A percentile compares a stretch with the other conserved stretches of the same genome.
Conservation (phyloP, 2,329 filamentous ascomycete species). For the Calonectria hawksworthii region DNA sequence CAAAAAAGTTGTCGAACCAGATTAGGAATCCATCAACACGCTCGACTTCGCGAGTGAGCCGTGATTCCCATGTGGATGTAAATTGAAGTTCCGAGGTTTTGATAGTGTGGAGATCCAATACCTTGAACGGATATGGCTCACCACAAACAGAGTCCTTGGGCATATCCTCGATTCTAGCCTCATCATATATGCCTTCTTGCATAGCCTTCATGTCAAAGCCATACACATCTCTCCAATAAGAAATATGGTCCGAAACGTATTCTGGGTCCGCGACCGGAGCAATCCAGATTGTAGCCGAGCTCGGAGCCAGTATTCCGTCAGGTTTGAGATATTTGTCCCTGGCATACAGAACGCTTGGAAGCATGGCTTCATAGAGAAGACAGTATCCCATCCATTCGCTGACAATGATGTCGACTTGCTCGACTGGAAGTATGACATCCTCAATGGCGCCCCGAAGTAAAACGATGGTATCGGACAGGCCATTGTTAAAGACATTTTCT, state of each 20-base stretch:
- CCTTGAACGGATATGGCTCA: conserved; percentile 75
- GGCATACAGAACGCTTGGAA: conserved; percentile 91
- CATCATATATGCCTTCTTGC: conserved; percentile 85
- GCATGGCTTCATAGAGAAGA: conserved; percentile 94
- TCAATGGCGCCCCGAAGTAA: conserved; percentile 90
- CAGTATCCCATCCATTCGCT: conserved; percentile 99
- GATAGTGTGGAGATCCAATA: conserved; percentile 82
- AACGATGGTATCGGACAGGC: conserved; percentile 79
- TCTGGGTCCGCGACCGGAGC: conserved; percentile 85
- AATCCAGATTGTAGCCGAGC: conserved; percentile 85
- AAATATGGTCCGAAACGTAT: conserved; percentile 81
- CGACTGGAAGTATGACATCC: conserved; percentile 83
- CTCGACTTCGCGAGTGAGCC: conserved; percentile 73
- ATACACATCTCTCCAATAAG: conserved; percentile 94
- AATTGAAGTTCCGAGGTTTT: conserved; percentile 82
- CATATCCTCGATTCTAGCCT: conserved; percentile 83
- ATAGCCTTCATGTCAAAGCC: conserved; percentile 96
- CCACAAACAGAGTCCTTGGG: conserved; percentile 72
- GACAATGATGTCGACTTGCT: conserved; percentile 92
- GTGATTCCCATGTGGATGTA: conserved; percentile 75
- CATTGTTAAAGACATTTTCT: conserved; percentile 87
- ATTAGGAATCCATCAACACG: conserved; percentile 88
- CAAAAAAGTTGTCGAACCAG: conserved; percentile 97
- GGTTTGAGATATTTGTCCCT: conserved; percentile 87
- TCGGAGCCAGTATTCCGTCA: conserved; percentile 87